These are phyloP conservation scores for Rosa hybrid DNA, from an alignment of 331 rosid genomes.

Conservation along the genomic window DNA sequence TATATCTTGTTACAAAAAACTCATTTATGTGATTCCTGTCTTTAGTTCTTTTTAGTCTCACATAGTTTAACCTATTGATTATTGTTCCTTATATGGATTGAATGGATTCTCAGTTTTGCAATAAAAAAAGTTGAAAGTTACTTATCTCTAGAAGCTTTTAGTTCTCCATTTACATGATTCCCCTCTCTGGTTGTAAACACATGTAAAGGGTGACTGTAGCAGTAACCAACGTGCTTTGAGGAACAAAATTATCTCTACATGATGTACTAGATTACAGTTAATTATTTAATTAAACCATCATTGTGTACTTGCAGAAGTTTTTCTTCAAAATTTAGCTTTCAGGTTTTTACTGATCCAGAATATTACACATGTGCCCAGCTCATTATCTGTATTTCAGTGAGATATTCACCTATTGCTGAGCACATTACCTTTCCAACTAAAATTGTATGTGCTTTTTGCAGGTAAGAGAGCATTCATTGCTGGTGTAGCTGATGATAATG, in stretches of 20 bases:
- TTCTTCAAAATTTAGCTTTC: neutral
- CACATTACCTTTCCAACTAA: neutral
- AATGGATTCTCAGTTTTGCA: neutral
- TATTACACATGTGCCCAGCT: neutral
- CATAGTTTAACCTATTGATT: neutral
- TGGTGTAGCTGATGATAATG: slow-evolving; percentile 95
- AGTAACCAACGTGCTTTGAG: neutral
- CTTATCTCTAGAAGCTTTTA: neutral
- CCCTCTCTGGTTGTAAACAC: neutral
- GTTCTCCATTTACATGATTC: slow-evolving; percentile 2
- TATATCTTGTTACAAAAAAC: neutral
- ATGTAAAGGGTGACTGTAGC: neutral
- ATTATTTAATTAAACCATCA: neutral
- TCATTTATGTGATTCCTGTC: slow-evolving; percentile 10
- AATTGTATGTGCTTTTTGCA: slow-evolving; percentile 24
- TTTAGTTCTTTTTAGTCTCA: neutral
- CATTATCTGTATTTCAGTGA: neutral
- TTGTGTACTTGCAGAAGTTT: neutral
- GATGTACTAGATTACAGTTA: neutral
- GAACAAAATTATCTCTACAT: neutral
- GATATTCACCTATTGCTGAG: neutral
- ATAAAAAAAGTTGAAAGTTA: neutral
- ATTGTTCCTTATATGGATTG: neutral
- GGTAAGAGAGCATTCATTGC: slow-evolving; percentile 96
- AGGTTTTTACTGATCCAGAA: neutral